phyloP scores from a whole-genome alignment of 108 stramenopile genomes.

The Cyclotella cryptica region DNA sequence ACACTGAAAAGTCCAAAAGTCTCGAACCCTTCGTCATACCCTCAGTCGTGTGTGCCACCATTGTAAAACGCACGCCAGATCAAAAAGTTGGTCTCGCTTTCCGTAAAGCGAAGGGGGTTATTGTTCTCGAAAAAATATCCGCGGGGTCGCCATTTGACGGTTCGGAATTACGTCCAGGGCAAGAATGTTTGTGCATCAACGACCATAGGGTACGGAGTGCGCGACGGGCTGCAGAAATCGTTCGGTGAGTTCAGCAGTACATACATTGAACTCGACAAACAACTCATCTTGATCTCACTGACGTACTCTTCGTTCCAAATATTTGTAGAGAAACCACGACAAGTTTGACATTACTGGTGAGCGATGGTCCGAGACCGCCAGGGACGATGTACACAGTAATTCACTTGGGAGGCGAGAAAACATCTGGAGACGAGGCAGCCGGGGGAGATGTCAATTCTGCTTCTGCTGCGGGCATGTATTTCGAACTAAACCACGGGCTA shows the following conservation, averaged over 20 bases:
- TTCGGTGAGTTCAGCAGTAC: neutral
- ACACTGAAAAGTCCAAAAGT: neutral
- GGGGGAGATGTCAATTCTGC: neutral
- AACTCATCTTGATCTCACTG: neutral
- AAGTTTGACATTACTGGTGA: slow-evolving; percentile 38
- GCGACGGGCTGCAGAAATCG: slow-evolving; percentile 45
- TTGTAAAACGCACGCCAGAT: slow-evolving; percentile 24
- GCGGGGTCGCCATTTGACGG: slow-evolving; percentile 39
- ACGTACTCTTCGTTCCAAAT: neutral
- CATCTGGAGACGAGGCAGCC: slow-evolving; percentile 7
- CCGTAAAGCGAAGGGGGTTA: slow-evolving; percentile 34
- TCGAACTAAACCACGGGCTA: slow-evolving; percentile 41
- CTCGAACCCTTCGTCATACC: slow-evolving; percentile 39
- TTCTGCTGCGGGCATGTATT: slow-evolving; percentile 29
- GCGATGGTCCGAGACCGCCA: slow-evolving; percentile 35
- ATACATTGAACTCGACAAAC: neutral
- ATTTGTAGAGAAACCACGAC: slow-evolving; percentile 20
- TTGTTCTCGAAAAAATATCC: slow-evolving; percentile 36
- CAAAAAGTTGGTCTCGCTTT: slow-evolving; percentile 46
- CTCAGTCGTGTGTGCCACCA: slow-evolving; percentile 18
- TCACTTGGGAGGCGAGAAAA: slow-evolving; percentile 4
- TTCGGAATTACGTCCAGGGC: slow-evolving; percentile 18
- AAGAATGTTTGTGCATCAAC: slow-evolving; percentile 44
- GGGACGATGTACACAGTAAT: slow-evolving; percentile 45
- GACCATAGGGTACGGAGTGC: slow-evolving; percentile 37